Base-by-base conservation (phyloP, 306 rosid species). In the Corylus avellana region DNA sequence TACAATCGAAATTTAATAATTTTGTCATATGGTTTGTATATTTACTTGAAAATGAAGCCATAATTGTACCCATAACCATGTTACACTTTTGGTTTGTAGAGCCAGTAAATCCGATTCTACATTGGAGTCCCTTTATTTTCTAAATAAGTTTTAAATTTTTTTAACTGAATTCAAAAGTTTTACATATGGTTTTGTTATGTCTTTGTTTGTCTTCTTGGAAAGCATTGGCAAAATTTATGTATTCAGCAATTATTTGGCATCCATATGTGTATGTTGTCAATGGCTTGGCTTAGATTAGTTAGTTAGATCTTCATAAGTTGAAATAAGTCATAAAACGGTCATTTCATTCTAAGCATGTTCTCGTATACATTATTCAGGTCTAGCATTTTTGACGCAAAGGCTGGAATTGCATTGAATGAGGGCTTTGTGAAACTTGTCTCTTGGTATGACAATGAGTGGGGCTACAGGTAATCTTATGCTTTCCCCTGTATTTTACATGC, bases 361-460 rank as follows among this genome's bases (percentile, higher is more conserved):
- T 10, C 13, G 8, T 54, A 49, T 76, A 64, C 39, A 61, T 76
- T 17, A 72, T 84, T 61, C 92, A 96, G 99, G 91, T 96, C 99
- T 39, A 96, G 99, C 94, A 93, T 93, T 25, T 93, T 93, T 7
- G 98, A 93, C 48, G 97, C 98, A 79, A 93, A 93, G 93, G 98
- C 98, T 3, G 98, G 98, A 86, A 93, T 93, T 90, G 88, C 98
- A 53, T 90, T 93, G 97, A 93, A 89, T 25, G 91, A 85, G 0
- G 72, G 88, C 80, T 93, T 93, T 78, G 93, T 87, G 2, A 93
- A 93, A 74, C 85, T 93, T 47, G 98, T 93, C 27, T 81, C 98
- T 4, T 93, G 97, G 98, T 93, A 91, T 29, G 98, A 93, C 92
- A 93, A 89, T 61, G 92, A 89, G 82, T 90, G 93, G 98, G 99